Evolutionary conservation across 2,329 filamentous ascomycete species (phyloP).

Genomic region (Penicillium sclerotiorum): DNA sequence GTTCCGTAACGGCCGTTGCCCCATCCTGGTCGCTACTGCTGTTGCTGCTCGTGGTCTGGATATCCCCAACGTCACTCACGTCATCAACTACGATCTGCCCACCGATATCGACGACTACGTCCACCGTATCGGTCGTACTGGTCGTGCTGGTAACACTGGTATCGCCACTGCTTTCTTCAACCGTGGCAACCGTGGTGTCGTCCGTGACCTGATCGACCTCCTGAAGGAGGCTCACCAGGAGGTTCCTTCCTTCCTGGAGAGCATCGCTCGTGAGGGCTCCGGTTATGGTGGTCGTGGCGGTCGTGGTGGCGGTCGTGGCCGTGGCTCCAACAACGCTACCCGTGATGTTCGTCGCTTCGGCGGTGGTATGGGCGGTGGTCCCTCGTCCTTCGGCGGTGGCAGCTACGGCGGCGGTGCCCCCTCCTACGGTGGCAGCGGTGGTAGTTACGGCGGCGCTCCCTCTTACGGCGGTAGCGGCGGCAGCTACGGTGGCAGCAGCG

Average conservation of each 20-base stretch:
- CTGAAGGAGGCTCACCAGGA: conserved; percentile 99
- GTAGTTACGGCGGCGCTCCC: conserved; percentile 40
- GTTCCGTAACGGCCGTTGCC: conserved; percentile 94
- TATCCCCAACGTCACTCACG: conserved; percentile 95
- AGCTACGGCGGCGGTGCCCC: conserved; percentile 29
- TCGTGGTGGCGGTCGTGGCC: conserved; percentile 73
- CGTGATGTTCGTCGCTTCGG: conserved; percentile 85
- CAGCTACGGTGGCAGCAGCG: conserved; percentile 32
- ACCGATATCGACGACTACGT: conserved; percentile 99
- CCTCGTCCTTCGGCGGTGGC: conserved; percentile 35
- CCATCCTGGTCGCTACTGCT: conserved; percentile 94
- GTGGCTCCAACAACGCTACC: conserved; percentile 61
- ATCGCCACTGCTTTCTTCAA: conserved; percentile 99
- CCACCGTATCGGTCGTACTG: conserved; percentile 98
- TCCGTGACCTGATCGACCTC: conserved; percentile 93
- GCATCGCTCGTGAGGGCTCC: conserved; percentile 90
- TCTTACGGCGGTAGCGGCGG: conserved; percentile 36
- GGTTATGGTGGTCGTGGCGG: conserved; percentile 74
- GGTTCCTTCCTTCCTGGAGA: conserved; percentile 90
- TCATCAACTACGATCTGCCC: conserved; percentile 99
- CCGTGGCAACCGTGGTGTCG: conserved; percentile 96
- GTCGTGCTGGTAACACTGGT: conserved; percentile 98
- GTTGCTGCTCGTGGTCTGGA: conserved; percentile 90
- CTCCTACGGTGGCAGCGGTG: conserved; percentile 35
- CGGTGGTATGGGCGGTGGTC: conserved; percentile 41